phyloP scores from a whole-genome alignment of 345 rosid genomes.

The sweet orange (Citrus sinensis) region DVS_A1.0 CM039169.1:29955501-29956000 shows the following conservation, averaged over 20 bases:
- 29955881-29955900: background rate
- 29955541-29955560: background rate
- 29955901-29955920: background rate
- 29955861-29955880: background rate
- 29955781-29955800: background rate
- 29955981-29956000: background rate
- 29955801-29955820: background rate
- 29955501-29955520: constrained; percentile 95
- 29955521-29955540: constrained; percentile 60
- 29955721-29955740: constrained; percentile 98
- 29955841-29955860: background rate
- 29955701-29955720: constrained; percentile 96
- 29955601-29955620: constrained; percentile 13
- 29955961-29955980: background rate
- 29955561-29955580: constrained; percentile 7
- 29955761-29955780: background rate
- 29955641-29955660: constrained; percentile 90
- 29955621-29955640: constrained; percentile 90
- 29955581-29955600: constrained; percentile 15
- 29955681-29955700: constrained; percentile 98
- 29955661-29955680: constrained; percentile 93
- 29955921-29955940: background rate
- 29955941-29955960: background rate
- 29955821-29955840: background rate
- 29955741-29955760: constrained; percentile 58